These are phyloP conservation scores for Phytophthora hybrid DNA, from an alignment of 352 stramenopile species.

Conservation along the genomic window DNA sequence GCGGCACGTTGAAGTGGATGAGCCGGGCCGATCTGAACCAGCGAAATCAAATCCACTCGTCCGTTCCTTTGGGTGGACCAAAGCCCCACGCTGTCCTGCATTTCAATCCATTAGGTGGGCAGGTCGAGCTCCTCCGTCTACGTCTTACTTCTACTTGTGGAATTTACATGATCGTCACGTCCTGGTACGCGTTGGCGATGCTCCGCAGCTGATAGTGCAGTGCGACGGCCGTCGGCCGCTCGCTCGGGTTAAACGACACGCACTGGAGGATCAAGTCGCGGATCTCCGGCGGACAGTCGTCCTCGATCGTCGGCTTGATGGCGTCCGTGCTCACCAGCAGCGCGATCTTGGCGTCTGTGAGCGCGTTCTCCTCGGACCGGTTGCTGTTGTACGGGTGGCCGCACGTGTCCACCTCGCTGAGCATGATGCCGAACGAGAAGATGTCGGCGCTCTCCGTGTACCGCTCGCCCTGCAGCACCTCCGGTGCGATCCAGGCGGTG, in stretches of 20 bases:
- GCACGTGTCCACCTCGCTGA: constrained; percentile 59
- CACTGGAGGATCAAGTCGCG: constrained; percentile 53
- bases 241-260: constrained; percentile 45
- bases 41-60: neutral
- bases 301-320: constrained; percentile 55
- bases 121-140: constrained; percentile 12
- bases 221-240: constrained; percentile 61
- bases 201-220: constrained; percentile 66
- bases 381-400: constrained; percentile 47
- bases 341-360: constrained; percentile 55
- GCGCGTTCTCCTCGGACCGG: constrained; percentile 21
- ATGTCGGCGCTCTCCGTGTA: constrained; percentile 75
- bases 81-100: neutral
- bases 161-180: constrained; percentile 24
- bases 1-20: constrained; percentile 25
- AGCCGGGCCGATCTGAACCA: constrained; percentile 1
- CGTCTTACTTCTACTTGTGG: constrained; percentile 2
- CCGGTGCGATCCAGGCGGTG: constrained; percentile 68
- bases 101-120: constrained; percentile 8
- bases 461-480: constrained; percentile 62
- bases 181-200: constrained; percentile 32
- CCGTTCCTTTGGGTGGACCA: neutral
- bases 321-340: constrained; percentile 55
- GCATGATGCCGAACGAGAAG: constrained; percentile 73
- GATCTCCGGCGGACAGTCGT: constrained; percentile 56